Evolutionary conservation across 2,329 filamentous ascomycete genomes (phyloP).

Genomic region (Xylariomycetidae sp.): DNA sequence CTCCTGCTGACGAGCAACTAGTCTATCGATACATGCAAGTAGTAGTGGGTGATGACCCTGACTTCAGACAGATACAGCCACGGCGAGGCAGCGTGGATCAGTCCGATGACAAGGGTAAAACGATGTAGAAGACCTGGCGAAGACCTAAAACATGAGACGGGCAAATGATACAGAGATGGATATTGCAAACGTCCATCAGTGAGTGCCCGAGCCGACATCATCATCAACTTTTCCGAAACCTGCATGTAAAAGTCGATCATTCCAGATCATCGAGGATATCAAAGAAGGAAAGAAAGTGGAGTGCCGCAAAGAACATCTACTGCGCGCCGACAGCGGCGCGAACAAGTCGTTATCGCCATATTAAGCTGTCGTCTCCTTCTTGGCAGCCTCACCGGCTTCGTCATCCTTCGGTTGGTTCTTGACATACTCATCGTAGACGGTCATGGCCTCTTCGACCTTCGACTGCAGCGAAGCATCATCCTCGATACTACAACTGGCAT

Average conservation of each 20-base stretch:
- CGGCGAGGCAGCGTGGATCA: slow-evolving; percentile 13
- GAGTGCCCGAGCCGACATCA: slow-evolving; percentile 21
- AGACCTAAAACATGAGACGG: slow-evolving; percentile 13
- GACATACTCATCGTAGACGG: slow-evolving; percentile 97
- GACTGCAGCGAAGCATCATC: slow-evolving; percentile 83
- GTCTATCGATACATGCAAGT: slow-evolving; percentile 31
- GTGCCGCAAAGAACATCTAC: too few species aligned
- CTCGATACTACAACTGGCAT: slow-evolving; percentile 62
- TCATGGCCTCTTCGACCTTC: slow-evolving; percentile 97
- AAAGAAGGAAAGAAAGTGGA: slow-evolving; percentile 11
- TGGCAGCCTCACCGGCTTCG: slow-evolving; percentile 31
- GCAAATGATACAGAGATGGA: too few species aligned
- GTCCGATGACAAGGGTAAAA: slow-evolving; percentile 12
- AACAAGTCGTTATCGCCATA: too few species aligned
- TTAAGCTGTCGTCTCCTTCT: slow-evolving; percentile 54
- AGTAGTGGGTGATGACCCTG: slow-evolving; percentile 15
- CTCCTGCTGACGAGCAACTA: slow-evolving; percentile 23
- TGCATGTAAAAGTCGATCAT: slow-evolving; percentile 18
- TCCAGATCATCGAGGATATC: slow-evolving; percentile 10
- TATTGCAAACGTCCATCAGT: too few species aligned
- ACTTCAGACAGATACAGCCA: slow-evolving; percentile 13
- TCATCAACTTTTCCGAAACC: slow-evolving; percentile 29
- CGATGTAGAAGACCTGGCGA: slow-evolving; percentile 15
- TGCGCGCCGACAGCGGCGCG: too few species aligned
- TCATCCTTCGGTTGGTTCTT: slow-evolving; percentile 66